Percentiles rank a stretch among this genome's conserved stretches.
These are phyloP conservation scores for Flaveria linearis DNA, from an alignment of 129 eudicot species.

Conservation along the genomic window DNA sequence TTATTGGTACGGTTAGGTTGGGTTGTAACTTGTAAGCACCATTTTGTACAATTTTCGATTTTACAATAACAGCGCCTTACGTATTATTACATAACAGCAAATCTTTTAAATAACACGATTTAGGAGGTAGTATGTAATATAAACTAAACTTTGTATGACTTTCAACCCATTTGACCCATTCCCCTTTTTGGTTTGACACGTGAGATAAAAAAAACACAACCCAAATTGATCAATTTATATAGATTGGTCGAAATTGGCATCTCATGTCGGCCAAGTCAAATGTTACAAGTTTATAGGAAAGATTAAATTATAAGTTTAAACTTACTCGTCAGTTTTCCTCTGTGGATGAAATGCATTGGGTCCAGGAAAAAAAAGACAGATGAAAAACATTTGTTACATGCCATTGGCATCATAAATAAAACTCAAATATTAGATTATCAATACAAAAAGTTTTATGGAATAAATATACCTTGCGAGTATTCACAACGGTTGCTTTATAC, in stretches of 20 bases:
- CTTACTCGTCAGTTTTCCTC: conserved; percentile 88
- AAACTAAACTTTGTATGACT: not conserved
- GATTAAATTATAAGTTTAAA: not conserved
- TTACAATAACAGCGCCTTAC: too few species aligned
- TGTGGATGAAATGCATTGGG: conserved; percentile 27
- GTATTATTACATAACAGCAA: too few species aligned
- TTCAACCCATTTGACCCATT: not conserved
- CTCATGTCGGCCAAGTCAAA: not conserved
- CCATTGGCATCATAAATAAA: conserved; percentile 20
- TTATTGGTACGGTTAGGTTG: too few species aligned
- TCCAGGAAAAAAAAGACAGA: conserved; percentile 23
- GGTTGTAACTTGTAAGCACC: too few species aligned
- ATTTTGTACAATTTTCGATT: too few species aligned
- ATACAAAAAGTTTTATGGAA: not conserved
- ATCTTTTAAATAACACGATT: not conserved
- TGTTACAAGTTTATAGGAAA: conserved; percentile 3
- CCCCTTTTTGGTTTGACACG: not conserved
- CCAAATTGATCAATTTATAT: not conserved
- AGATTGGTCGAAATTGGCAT: not conserved
- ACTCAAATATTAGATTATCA: conserved; percentile 15
- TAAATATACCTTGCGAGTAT: conserved; percentile 70
- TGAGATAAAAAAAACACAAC: not conserved
- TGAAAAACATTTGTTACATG: conserved; percentile 27
- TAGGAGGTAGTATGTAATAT: not conserved
- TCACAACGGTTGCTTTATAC: conserved; percentile 91